phyloP scores from a whole-genome alignment of 495 filamentous ascomycete genomes.

The Neurospora sp. region DNA sequence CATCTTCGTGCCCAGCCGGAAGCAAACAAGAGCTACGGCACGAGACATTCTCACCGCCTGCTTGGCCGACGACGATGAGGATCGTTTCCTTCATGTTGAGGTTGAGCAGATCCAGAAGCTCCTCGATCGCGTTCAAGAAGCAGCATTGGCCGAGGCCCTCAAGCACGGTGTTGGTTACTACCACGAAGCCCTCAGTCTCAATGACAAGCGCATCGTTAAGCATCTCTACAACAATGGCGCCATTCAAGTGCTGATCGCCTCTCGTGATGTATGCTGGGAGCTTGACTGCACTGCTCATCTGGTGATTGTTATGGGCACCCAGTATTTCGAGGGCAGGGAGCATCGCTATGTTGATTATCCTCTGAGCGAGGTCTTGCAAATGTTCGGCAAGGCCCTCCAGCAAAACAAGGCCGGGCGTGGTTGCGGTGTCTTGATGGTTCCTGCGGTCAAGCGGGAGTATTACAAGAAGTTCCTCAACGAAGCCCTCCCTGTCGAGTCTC shows the following conservation, averaged over 20 bases:
- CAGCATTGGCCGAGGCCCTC: slow-evolving; percentile 78
- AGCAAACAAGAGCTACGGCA: slow-evolving; percentile 84
- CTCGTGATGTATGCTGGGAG: slow-evolving; percentile 95
- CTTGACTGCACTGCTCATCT: slow-evolving; percentile 77
- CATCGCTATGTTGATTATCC: slow-evolving; percentile 97
- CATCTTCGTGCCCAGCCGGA: slow-evolving; percentile 84
- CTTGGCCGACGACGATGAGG: slow-evolving; percentile 81
- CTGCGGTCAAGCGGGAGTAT: slow-evolving; percentile 87
- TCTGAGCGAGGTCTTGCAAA: slow-evolving; percentile 94
- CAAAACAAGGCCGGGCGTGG: slow-evolving; percentile 65
- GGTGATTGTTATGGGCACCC: slow-evolving; percentile 96
- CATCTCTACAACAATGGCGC: slow-evolving; percentile 86
- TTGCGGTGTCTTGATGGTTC: slow-evolving; percentile 88
- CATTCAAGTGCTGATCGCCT: slow-evolving; percentile 87
- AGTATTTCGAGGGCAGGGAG: slow-evolving; percentile 93
- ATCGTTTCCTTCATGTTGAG: slow-evolving; percentile 79
- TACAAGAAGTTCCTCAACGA: slow-evolving; percentile 99
- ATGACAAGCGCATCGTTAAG: slow-evolving; percentile 86
- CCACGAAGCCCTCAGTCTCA: slow-evolving; percentile 80
- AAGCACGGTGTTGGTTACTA: slow-evolving; percentile 95
- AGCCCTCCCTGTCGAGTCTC: slow-evolving; percentile 89
- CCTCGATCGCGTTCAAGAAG: slow-evolving; percentile 71
- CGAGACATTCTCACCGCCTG: slow-evolving; percentile 78
- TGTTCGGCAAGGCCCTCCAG: slow-evolving; percentile 90
- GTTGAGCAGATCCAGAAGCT: slow-evolving; percentile 72